Conservation (phyloP, 768 basidiomycete genomes). For the Pleurotus salmoneostramineus region DNA sequence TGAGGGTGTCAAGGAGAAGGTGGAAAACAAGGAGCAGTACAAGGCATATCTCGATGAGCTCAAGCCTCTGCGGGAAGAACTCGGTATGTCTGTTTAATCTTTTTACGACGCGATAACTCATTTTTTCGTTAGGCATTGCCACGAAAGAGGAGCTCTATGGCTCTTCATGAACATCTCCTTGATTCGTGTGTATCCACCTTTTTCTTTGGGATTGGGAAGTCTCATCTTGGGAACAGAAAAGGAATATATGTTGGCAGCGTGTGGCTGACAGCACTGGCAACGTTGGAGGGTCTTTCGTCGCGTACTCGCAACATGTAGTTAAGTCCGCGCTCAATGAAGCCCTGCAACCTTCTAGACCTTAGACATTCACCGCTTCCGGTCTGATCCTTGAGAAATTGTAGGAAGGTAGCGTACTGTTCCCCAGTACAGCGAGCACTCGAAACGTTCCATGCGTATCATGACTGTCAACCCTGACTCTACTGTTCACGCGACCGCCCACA, state of each 20-base stretch:
- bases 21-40: constrained; percentile 96
- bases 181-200: neutral
- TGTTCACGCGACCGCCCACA: neutral
- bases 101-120: neutral
- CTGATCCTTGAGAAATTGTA: neutral
- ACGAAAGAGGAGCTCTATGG: constrained; percentile 44
- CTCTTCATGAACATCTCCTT: constrained; percentile 22
- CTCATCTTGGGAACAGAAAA: neutral
- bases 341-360: neutral
- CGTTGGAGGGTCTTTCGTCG: neutral
- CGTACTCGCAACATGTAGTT: neutral
- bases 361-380: neutral
- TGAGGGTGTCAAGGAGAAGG: constrained; percentile 96
- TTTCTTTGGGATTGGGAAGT: neutral
- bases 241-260: neutral
- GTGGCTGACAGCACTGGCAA: neutral
- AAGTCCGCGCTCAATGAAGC: neutral
- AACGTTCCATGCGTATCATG: no score
- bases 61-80: constrained; percentile 83
- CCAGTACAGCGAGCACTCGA: no score
- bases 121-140: constrained; percentile 26
- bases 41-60: constrained; percentile 90
- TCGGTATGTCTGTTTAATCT: constrained; percentile 51
- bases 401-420: neutral
- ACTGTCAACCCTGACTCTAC: neutral